A percentile compares a stretch with the other conserved stretches of the same genome.
phyloP scores from a whole-genome alignment of 768 basidiomycete genomes.

The Amanita polypyramis region DNA sequence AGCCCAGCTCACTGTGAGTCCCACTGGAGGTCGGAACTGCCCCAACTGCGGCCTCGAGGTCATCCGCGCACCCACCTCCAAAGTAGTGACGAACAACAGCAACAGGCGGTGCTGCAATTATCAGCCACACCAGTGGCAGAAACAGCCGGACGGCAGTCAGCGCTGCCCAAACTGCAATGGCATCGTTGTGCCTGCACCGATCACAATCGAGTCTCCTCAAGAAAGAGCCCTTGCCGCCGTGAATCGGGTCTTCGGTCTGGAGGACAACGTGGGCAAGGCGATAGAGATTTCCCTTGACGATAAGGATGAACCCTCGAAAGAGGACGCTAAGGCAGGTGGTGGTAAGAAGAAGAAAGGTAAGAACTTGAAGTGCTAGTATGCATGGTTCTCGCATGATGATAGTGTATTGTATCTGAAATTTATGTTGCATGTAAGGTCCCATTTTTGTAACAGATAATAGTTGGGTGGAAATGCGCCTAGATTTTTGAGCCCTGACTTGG shows the following conservation, averaged over 20 bases:
- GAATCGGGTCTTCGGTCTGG: neutral
- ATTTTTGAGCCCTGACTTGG: too few relatives aligned
- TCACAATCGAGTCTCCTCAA: neutral
- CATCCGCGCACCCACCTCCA: neutral
- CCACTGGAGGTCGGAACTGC: neutral
- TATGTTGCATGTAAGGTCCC: slow-evolving; percentile 2
- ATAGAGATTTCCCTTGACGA: neutral
- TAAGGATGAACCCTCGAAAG: slow-evolving; percentile 1
- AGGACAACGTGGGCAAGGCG: neutral
- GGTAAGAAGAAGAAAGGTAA: neutral
- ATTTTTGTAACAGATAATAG: neutral
- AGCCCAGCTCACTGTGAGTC: neutral
- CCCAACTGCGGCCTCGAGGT: neutral
- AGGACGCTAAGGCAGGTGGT: neutral
- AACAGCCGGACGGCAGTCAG: neutral
- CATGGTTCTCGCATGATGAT: slow-evolving; percentile 2
- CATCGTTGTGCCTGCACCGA: neutral
- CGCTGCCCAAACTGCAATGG: neutral
- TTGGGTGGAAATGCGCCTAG: too few relatives aligned
- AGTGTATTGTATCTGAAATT: slow-evolving; percentile 3
- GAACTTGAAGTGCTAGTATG: neutral
- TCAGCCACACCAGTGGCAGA: neutral
- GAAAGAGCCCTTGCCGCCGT: slow-evolving; percentile 1
- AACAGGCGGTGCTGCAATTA: neutral
- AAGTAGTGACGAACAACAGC: neutral